phyloP scores from a whole-genome alignment of 805 yeast genomes.

The Blastobotrys robertii region DNA sequence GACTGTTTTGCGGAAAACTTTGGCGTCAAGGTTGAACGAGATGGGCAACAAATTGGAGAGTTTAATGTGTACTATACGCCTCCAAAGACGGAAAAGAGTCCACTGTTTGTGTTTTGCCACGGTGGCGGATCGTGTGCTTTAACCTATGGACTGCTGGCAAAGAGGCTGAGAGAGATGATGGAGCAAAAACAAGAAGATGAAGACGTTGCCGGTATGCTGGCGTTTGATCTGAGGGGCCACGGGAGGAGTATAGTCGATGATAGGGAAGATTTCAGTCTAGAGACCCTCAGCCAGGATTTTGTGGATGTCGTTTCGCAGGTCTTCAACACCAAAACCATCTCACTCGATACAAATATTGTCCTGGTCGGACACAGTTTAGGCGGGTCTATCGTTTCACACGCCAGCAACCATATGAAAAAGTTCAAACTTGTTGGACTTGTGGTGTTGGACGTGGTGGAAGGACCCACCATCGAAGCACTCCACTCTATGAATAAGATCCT shows the following conservation, averaged over 20 bases:
- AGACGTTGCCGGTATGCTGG: slow-evolving; percentile 48
- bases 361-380: slow-evolving; percentile 90
- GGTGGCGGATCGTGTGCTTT: slow-evolving; percentile 91
- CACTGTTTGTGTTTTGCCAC: slow-evolving; percentile 72
- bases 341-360: slow-evolving; percentile 29
- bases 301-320: slow-evolving; percentile 37
- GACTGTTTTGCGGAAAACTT: slow-evolving; percentile 29
- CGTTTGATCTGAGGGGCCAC: slow-evolving; percentile 82
- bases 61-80: slow-evolving; percentile 51
- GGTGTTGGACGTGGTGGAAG: slow-evolving; percentile 90
- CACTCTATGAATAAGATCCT: slow-evolving; percentile 59
- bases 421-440: slow-evolving; percentile 50
- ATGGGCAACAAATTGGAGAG: slow-evolving; percentile 10
- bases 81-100: slow-evolving; percentile 36
- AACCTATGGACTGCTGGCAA: slow-evolving; percentile 55
- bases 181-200: slow-evolving; percentile 22
- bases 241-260: slow-evolving; percentile 39
- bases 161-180: slow-evolving; percentile 25
- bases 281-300: slow-evolving; percentile 51
- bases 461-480: slow-evolving; percentile 69
- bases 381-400: slow-evolving; percentile 67
- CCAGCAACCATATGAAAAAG: slow-evolving; percentile 22
- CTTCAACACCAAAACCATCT: slow-evolving; percentile 13
- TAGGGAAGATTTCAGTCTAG: slow-evolving; percentile 35
- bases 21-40: slow-evolving; percentile 4